Evolutionary conservation across 108 stramenopile species (phyloP), one percentile per base, ranked within the genome.

Genomic region (Nannochloropsis salina): DNA sequence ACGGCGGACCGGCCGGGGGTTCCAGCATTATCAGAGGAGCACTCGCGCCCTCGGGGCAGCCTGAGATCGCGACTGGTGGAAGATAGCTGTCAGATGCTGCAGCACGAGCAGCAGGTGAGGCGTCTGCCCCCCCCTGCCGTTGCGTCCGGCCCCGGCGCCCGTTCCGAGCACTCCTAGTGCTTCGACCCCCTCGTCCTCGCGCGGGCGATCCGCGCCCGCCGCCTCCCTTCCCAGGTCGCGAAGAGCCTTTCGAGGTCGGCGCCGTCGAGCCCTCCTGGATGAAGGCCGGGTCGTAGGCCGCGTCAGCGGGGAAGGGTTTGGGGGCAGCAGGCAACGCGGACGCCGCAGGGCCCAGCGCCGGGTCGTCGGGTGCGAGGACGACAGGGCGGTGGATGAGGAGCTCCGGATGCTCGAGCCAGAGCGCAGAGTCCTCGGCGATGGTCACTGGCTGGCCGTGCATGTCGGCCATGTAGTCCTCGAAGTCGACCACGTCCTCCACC

Each of bases 321-420:
- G 61, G 15, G 4, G 61, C 61, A n/a, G 8, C 61, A 74, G 61
- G 12, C 10, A 15, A 10, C 10, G 47, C 61, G n/a, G 61, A 15
- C 20, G 61, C 61, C 2, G 8, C 61, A 4, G 61, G n/a, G 8
- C 15, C 4, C 4, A 74, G n/a, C 4, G 61, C 61, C n/a, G 61
- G 61, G 61, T 74, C 61, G n/a, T 74, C 61, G 61, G 61, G 61
- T 15, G 61, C 61, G 8, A 74, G 61, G 61, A 74, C 61, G 61
- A 74, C 61, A n/a, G 61, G 61, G 15, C 61, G 61, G n/a, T 74
- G 61, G 61, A 74, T 74, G 61, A 74, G 61, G 15, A 74, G 61
- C 61, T 74, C 61, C 1, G 61, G 61, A n/a, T 74, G 61, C 61
- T 74, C 61, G 6, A 74, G 61, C 61, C 61, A 74, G 2, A 6